Conservation (phyloP, 2,329 filamentous ascomycete species). For the Pseudogymnoascus sp. region DNA sequence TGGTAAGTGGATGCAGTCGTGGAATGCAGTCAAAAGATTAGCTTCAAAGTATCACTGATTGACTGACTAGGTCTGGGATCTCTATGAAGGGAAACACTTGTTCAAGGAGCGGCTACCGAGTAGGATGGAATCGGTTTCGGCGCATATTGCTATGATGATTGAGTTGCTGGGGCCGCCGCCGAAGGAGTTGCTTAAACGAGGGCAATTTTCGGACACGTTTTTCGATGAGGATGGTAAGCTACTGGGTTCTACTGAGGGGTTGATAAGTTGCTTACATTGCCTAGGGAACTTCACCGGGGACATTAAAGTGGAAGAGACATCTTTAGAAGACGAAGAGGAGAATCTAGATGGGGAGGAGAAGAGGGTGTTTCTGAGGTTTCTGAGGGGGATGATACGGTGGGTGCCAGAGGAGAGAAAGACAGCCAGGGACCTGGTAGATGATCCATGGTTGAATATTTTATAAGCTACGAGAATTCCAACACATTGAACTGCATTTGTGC, state of each 20-base stretch:
- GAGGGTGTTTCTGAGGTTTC: slow-evolving; percentile 24
- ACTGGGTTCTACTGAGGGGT: neutral
- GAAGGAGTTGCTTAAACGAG: slow-evolving; percentile 20
- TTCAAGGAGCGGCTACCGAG: slow-evolving; percentile 9
- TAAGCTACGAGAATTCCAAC: neutral
- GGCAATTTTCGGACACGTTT: neutral
- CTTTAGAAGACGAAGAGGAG: slow-evolving; percentile 13
- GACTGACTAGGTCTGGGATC: slow-evolving; percentile 10
- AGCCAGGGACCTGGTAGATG: slow-evolving; percentile 26
- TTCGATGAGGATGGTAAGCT: slow-evolving; percentile 12
- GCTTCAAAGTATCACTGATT: neutral
- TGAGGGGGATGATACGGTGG: slow-evolving; percentile 27
- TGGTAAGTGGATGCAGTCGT: slow-evolving; percentile 15
- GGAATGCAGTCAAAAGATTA: neutral
- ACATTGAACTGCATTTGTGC: neutral
- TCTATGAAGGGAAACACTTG: slow-evolving; percentile 13
- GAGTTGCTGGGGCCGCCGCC: slow-evolving; percentile 33
- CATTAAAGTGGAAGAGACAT: slow-evolving; percentile 10
- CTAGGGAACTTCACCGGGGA: slow-evolving; percentile 11
- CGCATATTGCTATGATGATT: slow-evolving; percentile 35
- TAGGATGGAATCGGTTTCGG: slow-evolving; percentile 24
- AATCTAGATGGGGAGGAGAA: slow-evolving; percentile 26
- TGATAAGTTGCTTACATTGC: neutral
- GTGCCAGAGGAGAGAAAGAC: slow-evolving; percentile 26
- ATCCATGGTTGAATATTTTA: slow-evolving; percentile 25